Conservation (phyloP, 495 filamentous ascomycete genomes). For the Talaromyces ruber region DNA sequence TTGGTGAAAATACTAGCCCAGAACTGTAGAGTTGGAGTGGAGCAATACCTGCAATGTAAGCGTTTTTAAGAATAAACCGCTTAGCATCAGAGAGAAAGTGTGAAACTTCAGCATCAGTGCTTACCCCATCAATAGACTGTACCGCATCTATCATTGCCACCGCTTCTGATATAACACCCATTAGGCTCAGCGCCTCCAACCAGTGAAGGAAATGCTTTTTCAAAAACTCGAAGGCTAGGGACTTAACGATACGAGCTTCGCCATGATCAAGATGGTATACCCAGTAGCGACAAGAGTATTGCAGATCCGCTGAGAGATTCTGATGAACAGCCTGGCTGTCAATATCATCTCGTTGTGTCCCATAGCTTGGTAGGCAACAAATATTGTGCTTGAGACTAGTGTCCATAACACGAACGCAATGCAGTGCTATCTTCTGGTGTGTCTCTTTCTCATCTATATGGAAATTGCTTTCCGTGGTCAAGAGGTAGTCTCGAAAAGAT, state of each 20-base stretch:
- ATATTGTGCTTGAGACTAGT: slow-evolving; percentile 7
- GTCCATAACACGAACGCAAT: neutral
- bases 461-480: neutral
- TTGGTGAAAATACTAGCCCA: slow-evolving; percentile 22
- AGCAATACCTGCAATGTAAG: slow-evolving; percentile 22
- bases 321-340: neutral
- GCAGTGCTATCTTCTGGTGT: neutral
- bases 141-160: neutral
- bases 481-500: slow-evolving; percentile 22
- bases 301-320: slow-evolving; percentile 11
- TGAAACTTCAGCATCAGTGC: slow-evolving; percentile 12
- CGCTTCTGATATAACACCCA: too few relatives aligned
- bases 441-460: slow-evolving; percentile 1
- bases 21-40: slow-evolving; percentile 9
- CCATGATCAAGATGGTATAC: slow-evolving; percentile 19
- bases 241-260: slow-evolving; percentile 15
- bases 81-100: slow-evolving; percentile 11
- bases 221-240: slow-evolving; percentile 24
- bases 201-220: slow-evolving; percentile 18
- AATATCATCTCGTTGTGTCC: neutral
- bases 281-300: slow-evolving; percentile 26
- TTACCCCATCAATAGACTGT: too few relatives aligned
- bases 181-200: slow-evolving; percentile 19
- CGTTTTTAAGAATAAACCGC: neutral
- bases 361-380: slow-evolving; percentile 5